Evolutionary conservation across 2,329 filamentous ascomycete species (phyloP), one percentile per base, ranked within the genome.

Genomic region (Fusarium torreyae): DNA sequence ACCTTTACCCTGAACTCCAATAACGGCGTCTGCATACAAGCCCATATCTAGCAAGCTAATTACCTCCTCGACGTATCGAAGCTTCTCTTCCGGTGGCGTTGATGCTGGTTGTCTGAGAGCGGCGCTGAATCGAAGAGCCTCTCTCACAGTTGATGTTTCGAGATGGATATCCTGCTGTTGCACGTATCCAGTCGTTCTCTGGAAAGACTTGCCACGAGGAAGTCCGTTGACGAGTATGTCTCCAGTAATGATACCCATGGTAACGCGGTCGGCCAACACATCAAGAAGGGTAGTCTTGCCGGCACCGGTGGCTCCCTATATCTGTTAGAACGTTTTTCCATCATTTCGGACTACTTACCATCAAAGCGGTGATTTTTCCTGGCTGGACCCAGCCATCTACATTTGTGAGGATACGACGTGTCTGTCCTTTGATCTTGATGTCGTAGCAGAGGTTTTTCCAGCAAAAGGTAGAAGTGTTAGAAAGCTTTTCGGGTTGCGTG

Each of bases 81-180:
- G 77, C 81, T 96, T 97, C 74, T 96, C 93, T 36, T 86, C 79
- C 9, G 84, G 85, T 1, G 6, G 90, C 82, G 14, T 90, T 85
- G 44, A 88, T 82, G 40, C 86, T 86, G 93, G 92, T 72, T 97
- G 94, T 66, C 94, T 90, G 20, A 97, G 88, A 8, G 93, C 77
- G 13, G 94, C 94, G 73, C 90, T 93, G 80, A 97, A 97, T 63
- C 87, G 88, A 24, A 97, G 84, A 7, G 93, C 92, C 80, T 97
- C 93, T 61, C 94, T 88, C 18, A 97, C 93, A 0, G 93, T 97
- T 0, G 89, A 88, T 0, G 93, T 95, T 22, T 89, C 84, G 24
- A 94, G 84, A 77, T 97, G 93, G 6, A 97, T 85, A 85, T 97
- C 94, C 75, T 96, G 92, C 77, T 97, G 93, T 76, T 96, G 92